phyloP scores from a whole-genome alignment of 805 yeast species.

The Teunomyces gatunensis region DNA sequence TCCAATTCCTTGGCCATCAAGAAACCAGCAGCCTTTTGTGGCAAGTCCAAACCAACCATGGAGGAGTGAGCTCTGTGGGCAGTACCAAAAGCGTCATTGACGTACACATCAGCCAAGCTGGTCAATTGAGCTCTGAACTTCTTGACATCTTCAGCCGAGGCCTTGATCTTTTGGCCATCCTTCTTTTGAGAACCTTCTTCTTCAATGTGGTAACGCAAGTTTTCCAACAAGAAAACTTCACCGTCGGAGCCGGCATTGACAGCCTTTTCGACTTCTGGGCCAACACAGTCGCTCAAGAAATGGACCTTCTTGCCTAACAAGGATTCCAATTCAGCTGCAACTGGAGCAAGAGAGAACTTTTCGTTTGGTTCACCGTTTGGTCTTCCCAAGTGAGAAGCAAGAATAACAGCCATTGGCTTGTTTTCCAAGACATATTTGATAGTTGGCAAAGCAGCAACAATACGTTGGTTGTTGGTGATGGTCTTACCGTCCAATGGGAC shows the following conservation, averaged over 20 bases:
- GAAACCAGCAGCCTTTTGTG: slow-evolving; percentile 98
- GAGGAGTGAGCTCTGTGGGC: slow-evolving; percentile 99
- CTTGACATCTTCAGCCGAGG: slow-evolving; percentile 78
- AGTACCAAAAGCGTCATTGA: slow-evolving; percentile 98
- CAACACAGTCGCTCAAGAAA: slow-evolving; percentile 91
- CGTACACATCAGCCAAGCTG: slow-evolving; percentile 92
- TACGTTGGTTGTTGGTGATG: slow-evolving; percentile 99
- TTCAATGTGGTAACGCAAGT: slow-evolving; percentile 97
- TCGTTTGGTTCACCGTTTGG: slow-evolving; percentile 91
- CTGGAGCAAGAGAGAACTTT: slow-evolving; percentile 91
- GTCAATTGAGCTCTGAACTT: slow-evolving; percentile 89
- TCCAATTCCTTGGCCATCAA: slow-evolving; percentile 94
- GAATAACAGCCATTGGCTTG: slow-evolving; percentile 84
- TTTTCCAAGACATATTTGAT: slow-evolving; percentile 91
- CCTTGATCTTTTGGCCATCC: slow-evolving; percentile 92
- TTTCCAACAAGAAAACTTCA: slow-evolving; percentile 86
- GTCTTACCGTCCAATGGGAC: slow-evolving; percentile 93
- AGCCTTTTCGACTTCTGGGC: slow-evolving; percentile 80
- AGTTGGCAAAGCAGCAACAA: slow-evolving; percentile 98
- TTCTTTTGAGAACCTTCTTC: slow-evolving; percentile 93
- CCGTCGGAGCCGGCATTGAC: slow-evolving; percentile 75
- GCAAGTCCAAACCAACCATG: slow-evolving; percentile 95
- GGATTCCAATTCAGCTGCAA: slow-evolving; percentile 81
- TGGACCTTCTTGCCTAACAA: slow-evolving; percentile 69
- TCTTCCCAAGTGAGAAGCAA: slow-evolving; percentile 98